Conservation (phyloP, 805 yeast genomes). For the Saturnispora zaruensis region DNA sequence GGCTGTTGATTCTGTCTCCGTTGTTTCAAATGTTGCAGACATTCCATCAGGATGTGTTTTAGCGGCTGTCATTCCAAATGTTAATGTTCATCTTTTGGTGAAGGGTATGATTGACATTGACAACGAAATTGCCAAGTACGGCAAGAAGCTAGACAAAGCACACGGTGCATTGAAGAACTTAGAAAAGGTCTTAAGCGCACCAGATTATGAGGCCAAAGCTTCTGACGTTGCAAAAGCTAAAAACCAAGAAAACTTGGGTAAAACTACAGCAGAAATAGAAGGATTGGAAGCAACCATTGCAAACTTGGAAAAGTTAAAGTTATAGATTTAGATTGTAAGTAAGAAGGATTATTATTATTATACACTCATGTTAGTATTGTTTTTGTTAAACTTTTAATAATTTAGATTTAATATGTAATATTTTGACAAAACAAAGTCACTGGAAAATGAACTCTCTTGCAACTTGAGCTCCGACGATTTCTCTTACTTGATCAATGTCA, state of each 20-base stretch:
- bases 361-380: background rate
- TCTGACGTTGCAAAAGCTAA: slow-evolving; percentile 71
- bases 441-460: slow-evolving; percentile 1
- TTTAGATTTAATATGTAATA: background rate
- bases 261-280: slow-evolving; percentile 76
- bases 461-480: background rate
- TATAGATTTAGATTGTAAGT: slow-evolving; percentile 23
- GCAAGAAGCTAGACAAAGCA: slow-evolving; percentile 63
- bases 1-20: slow-evolving; percentile 70
- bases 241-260: slow-evolving; percentile 60
- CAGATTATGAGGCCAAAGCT: slow-evolving; percentile 84
- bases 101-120: slow-evolving; percentile 93
- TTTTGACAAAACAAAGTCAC: background rate
- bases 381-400: background rate
- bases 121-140: slow-evolving; percentile 78
- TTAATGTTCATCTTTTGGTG: slow-evolving; percentile 82
- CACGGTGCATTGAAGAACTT: slow-evolving; percentile 50
- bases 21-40: slow-evolving; percentile 44
- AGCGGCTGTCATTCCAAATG: slow-evolving; percentile 68
- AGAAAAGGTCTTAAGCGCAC: slow-evolving; percentile 57
- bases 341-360: background rate
- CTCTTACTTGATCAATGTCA: slow-evolving; percentile 4
- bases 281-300: slow-evolving; percentile 81
- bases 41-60: slow-evolving; percentile 90
- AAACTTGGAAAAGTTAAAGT: slow-evolving; percentile 72